phyloP scores from a whole-genome alignment of 2,329 filamentous ascomycete genomes.

The Verticillium nonalfalfae region DNA sequence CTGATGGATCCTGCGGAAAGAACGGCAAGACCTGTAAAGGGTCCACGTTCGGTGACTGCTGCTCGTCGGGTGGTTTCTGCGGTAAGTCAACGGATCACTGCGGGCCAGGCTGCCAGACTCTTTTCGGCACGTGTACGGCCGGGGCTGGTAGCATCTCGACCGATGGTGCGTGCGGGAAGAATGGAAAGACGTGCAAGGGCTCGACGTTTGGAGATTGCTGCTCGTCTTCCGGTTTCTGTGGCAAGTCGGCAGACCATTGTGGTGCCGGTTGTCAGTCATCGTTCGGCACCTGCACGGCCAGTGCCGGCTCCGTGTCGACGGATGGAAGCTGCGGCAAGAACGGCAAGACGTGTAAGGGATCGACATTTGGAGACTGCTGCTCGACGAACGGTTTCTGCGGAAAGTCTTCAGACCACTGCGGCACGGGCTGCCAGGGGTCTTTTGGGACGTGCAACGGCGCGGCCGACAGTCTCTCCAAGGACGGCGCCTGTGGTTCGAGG shows the following conservation, averaged over 20 bases:
- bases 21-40: constrained; percentile 3
- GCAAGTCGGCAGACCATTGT: constrained; percentile 8
- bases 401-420: constrained; percentile 9
- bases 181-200: constrained; percentile 2
- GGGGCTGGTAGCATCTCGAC: not conserved
- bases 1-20: not conserved
- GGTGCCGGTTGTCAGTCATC: constrained; percentile 8
- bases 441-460: constrained; percentile 9
- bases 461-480: not conserved
- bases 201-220: constrained; percentile 8
- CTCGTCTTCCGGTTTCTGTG: constrained; percentile 12
- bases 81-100: constrained; percentile 10
- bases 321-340: constrained; percentile 2
- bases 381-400: constrained; percentile 12
- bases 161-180: not conserved
- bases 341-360: constrained; percentile 1
- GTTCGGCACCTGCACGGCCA: constrained; percentile 9
- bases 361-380: constrained; percentile 8
- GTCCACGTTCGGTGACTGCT: constrained; percentile 6
- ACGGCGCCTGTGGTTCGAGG: constrained; percentile 1
- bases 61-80: constrained; percentile 12
- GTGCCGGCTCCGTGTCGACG: not conserved
- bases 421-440: constrained; percentile 7
- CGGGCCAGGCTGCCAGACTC: constrained; percentile 8
- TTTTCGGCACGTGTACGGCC: constrained; percentile 8